A percentile compares a stretch with the other conserved stretches of the same genome.
phyloP scores from a whole-genome alignment of 2,329 filamentous ascomycete species.

The Verruconis gallopava region DNA sequence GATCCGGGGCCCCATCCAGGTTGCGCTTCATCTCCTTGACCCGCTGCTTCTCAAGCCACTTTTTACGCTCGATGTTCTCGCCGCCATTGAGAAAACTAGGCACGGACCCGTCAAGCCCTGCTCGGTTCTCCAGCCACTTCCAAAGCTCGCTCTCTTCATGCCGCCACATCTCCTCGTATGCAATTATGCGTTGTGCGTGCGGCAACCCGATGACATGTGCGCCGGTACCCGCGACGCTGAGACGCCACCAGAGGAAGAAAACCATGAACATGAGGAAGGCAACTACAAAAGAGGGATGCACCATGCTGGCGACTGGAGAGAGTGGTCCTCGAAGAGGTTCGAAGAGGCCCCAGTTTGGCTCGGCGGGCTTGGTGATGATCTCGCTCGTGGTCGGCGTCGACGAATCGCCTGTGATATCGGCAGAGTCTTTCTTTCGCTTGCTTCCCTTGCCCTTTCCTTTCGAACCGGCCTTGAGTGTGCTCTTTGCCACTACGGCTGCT shows the following conservation, averaged over 20 bases:
- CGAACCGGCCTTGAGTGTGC: constrained; percentile 37
- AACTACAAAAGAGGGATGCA: constrained; percentile 67
- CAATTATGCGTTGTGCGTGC: constrained; percentile 50
- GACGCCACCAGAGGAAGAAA: constrained; percentile 59
- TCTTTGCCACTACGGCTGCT: constrained; percentile 54
- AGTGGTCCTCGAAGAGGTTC: constrained; percentile 48
- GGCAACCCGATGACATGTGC: no score
- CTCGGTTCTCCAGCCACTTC: constrained; percentile 84
- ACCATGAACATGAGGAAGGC: constrained; percentile 60
- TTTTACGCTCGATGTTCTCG: constrained; percentile 15
- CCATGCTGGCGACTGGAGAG: constrained; percentile 32
- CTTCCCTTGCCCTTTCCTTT: constrained; percentile 32
- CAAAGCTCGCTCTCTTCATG: constrained; percentile 79
- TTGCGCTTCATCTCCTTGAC: constrained; percentile 40
- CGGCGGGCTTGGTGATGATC: neutral
- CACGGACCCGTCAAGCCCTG: constrained; percentile 50
- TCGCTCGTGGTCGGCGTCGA: neutral
- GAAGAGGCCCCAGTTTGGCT: constrained; percentile 60
- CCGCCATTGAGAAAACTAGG: constrained; percentile 24
- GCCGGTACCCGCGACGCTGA: constrained; percentile 26
- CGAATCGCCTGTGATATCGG: neutral
- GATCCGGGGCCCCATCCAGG: constrained; percentile 42
- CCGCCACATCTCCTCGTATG: constrained; percentile 89
- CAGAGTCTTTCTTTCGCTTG: constrained; percentile 15
- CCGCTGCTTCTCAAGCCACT: constrained; percentile 31